These are phyloP conservation scores for Argentina anserina DNA, from an alignment of 306 rosid genomes.

Conservation along the genomic window DNA sequence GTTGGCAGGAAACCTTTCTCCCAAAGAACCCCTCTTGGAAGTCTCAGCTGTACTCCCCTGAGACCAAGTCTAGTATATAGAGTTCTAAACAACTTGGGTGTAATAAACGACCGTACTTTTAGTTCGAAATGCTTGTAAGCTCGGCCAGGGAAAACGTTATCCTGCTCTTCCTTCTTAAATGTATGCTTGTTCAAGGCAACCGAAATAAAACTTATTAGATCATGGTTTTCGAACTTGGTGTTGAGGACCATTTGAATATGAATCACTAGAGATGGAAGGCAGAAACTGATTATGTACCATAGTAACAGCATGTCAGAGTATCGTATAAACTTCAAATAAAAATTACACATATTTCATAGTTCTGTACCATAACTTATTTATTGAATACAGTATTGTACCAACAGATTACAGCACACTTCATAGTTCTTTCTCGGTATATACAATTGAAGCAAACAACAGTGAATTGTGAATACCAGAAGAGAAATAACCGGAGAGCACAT, in stretches of 20 bases:
- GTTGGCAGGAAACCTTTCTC: slow-evolving; percentile 80
- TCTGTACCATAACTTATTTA: not conserved
- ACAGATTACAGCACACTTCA: slow-evolving; percentile 1
- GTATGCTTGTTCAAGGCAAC: not conserved
- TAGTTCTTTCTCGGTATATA: not conserved
- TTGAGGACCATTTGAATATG: not conserved
- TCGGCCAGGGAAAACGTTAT: too few relatives aligned
- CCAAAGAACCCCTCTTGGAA: slow-evolving; percentile 68
- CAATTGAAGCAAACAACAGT: slow-evolving; percentile 1
- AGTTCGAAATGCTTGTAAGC: not conserved
- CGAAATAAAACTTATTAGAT: not conserved
- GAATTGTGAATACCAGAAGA: not conserved
- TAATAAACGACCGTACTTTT: not conserved
- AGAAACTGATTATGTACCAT: not conserved
- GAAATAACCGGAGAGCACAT: not conserved
- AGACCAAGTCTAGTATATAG: slow-evolving; percentile 41
- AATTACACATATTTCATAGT: too few relatives aligned
- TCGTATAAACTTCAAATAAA: not conserved
- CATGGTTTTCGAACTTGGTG: not conserved
- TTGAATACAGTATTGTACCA: not conserved
- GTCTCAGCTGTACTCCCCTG: slow-evolving; percentile 46
- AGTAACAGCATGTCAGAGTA: not conserved
- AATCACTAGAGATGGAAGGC: not conserved
- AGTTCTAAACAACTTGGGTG: not conserved
- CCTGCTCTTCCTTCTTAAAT: not conserved